Evolutionary conservation across 257 asterid species (phyloP), one percentile per base, ranked within the genome.

Genomic region (Cruciata laevipes): DNA sequence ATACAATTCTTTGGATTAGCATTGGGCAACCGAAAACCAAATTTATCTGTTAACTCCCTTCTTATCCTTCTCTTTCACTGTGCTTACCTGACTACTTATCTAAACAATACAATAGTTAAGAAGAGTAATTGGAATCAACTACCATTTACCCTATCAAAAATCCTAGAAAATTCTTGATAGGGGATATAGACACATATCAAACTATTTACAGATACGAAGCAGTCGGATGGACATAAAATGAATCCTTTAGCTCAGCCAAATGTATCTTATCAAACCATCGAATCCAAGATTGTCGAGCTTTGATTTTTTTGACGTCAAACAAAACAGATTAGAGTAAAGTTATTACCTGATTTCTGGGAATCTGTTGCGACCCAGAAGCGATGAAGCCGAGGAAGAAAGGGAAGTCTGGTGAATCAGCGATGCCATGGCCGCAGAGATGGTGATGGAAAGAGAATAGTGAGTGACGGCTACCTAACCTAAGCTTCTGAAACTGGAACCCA

Each of bases 311-410:
- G 16, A 18, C 18, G 17, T 3, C 20, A 4, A 47, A 47, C 7
- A 16, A 47, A 47, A 47, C 53, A 47, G 20, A 47, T 14, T 4
- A 16, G 1, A 5, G n/a, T 17, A 30, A 4, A 56, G 14, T 27
- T 4, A 35, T 4, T 65, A 91, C 96, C 86, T 81, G 75, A 61
- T 61, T 65, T 71, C 32, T 0, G 35, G 72, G 76, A 89, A 71
- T 80, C 80, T 82, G 79, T 47, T 77, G 56, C 68, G 83, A 61
- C 85, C 86, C 59, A 84, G 18, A 49, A 89, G 83, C 69, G 79
- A 38, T 40, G 94, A 87, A 72, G 85, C 20, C 33, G 90, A 85
- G 37, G 93, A 87, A 56, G 95, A 80, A 71, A 91, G 74, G 21
- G 90, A 73, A 17, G 87, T 69, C 2, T 16, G 55, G 16, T 47